Percentiles rank a stretch among this genome's conserved stretches.
phyloP scores from a whole-genome alignment of 495 filamentous ascomycete genomes.

The Aspergillus mulundensis region DNA sequence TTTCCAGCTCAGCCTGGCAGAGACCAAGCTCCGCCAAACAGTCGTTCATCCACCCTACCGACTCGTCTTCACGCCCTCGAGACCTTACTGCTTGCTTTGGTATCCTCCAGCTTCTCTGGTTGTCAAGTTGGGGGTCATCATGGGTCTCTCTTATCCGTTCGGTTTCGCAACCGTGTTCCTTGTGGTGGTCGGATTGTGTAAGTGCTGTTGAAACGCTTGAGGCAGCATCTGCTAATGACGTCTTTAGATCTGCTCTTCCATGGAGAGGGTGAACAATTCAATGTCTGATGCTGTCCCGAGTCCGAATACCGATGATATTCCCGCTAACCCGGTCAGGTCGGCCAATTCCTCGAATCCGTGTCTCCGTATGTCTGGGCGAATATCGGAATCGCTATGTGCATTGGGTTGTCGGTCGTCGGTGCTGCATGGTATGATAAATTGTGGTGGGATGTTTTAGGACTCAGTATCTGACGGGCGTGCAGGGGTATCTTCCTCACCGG shows the following conservation, averaged over 20 bases:
- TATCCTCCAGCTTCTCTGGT: slow-evolving; percentile 21
- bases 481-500: slow-evolving; percentile 99
- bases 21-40: slow-evolving; percentile 17
- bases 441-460: neutral
- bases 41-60: neutral
- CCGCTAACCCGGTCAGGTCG: slow-evolving; percentile 58
- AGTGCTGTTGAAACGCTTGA: slow-evolving; percentile 27
- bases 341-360: slow-evolving; percentile 87
- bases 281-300: slow-evolving; percentile 57
- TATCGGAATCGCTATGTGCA: slow-evolving; percentile 89
- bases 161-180: slow-evolving; percentile 67
- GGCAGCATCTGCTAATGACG: slow-evolving; percentile 22
- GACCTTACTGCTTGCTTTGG: slow-evolving; percentile 20
- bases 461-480: slow-evolving; percentile 11
- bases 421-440: slow-evolving; percentile 78
- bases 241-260: slow-evolving; percentile 92
- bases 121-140: slow-evolving; percentile 30
- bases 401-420: slow-evolving; percentile 90
- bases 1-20: slow-evolving; percentile 3
- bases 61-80: slow-evolving; percentile 7
- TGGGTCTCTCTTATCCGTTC: slow-evolving; percentile 59
- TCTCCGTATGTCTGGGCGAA: slow-evolving; percentile 93
- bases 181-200: slow-evolving; percentile 86
- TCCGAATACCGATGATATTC: neutral
- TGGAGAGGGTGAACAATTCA: slow-evolving; percentile 91